Base-by-base conservation (phyloP, 768 basidiomycete genomes). In the Suillus subluteus region DNA sequence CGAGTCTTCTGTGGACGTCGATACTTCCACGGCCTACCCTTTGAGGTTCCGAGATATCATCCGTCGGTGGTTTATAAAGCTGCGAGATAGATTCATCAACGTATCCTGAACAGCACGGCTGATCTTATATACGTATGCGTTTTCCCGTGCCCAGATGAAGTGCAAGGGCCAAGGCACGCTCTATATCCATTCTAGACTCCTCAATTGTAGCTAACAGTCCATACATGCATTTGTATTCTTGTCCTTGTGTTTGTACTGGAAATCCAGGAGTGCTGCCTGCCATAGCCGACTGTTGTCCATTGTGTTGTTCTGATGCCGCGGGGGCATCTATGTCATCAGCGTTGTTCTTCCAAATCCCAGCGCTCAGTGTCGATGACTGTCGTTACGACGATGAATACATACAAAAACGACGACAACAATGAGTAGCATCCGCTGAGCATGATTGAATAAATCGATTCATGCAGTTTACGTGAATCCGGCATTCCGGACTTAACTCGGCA, bases 41-140 rank as follows among this genome's bases (percentile, higher is more conserved):
- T 64, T 73, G 69, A 65, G 73, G 40, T 62, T 80, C 52, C 71
- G 75, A 55, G 71, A 71, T 58, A 65, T 78, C 70, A 61, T 81
- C 64, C 67, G 74, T 44, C 72, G 71, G 41, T 72, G 77, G 76
- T 63, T 78, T 61, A 58, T 65, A 35, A 58, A 62, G 56, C 66
- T 71, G 67, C 62, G 65, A 35, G 67, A 58, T 44, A 50, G 50
- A 50, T 50, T 69, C 50, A 62, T 50, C 18, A 68, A 46, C 3
- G 40, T 50, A 32, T 43, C n/a, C 41, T 67, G 38, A 61, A 8
- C 4, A 18, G 55, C 61, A 48, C 26, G 26, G 12, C 9, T 54
- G 43, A 50, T 41, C 61, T 26, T 35, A 62, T 30, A 35, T 41
- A 52, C 40, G 55, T 26, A 62, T 62, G 13, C 23, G 55, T 56